Conservation (phyloP, 2,329 filamentous ascomycete species). For the Mycosphaerella sp. region DNA sequence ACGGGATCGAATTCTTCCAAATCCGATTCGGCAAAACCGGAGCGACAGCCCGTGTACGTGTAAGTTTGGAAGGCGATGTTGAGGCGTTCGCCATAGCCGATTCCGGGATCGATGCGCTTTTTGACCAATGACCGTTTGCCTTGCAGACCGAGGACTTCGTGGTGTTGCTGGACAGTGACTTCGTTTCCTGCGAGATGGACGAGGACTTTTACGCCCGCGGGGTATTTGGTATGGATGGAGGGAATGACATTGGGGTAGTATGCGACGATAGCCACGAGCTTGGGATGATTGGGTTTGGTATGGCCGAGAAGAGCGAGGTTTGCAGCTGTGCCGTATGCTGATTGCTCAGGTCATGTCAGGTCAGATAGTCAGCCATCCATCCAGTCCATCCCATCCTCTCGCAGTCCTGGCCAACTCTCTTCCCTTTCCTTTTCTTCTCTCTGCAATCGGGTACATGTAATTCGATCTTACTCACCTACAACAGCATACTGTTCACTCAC, state of each 20-base stretch:
- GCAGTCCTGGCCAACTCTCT: too few species aligned
- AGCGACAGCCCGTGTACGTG: slow-evolving; percentile 50
- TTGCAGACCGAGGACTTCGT: slow-evolving; percentile 49
- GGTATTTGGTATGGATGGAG: slow-evolving; percentile 41
- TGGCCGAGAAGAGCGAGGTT: slow-evolving; percentile 53
- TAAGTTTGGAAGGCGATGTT: slow-evolving; percentile 45
- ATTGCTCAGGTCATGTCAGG: slow-evolving; percentile 1
- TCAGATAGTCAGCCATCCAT: neutral
- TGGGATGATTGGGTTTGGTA: slow-evolving; percentile 48
- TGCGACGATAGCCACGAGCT: slow-evolving; percentile 54
- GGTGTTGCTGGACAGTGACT: slow-evolving; percentile 45
- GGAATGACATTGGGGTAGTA: slow-evolving; percentile 59
- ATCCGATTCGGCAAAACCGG: slow-evolving; percentile 66
- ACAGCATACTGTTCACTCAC: slow-evolving; percentile 56
- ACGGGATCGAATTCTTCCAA: slow-evolving; percentile 61
- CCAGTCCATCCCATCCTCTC: too few species aligned
- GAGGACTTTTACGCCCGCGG: slow-evolving; percentile 43
- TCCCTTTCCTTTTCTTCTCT: too few species aligned
- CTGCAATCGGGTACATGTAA: too few species aligned
- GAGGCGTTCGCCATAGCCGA: slow-evolving; percentile 45
- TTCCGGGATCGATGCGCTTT: slow-evolving; percentile 46
- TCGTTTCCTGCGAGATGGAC: slow-evolving; percentile 51
- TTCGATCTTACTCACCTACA: slow-evolving; percentile 43
- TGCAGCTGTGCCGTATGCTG: slow-evolving; percentile 59
- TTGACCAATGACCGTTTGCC: slow-evolving; percentile 45